phyloP scores from a whole-genome alignment of 2,329 filamentous ascomycete species.

The Aspergillus proliferans region DNA sequence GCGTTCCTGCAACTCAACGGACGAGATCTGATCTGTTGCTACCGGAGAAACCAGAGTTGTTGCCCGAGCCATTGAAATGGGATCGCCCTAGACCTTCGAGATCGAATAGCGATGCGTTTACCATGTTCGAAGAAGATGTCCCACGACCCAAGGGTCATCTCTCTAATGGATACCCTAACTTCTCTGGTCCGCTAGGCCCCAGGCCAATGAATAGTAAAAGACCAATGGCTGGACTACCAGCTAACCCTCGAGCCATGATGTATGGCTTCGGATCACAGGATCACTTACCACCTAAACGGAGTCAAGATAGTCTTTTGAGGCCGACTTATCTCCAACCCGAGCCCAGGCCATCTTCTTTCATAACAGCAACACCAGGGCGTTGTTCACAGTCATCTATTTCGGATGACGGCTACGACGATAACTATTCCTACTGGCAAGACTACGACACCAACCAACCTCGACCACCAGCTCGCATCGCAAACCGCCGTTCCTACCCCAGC shows the following conservation, averaged over 20 bases:
- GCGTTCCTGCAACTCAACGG: constrained; percentile 26
- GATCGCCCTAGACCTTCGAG: constrained; percentile 16
- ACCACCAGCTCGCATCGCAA: no score
- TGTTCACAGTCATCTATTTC: not conserved
- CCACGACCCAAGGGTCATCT: constrained; percentile 8
- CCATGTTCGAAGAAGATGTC: constrained; percentile 33
- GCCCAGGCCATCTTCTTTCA: not conserved
- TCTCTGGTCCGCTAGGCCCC: constrained; percentile 1
- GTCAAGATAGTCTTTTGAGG: constrained; percentile 7
- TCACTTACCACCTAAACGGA: constrained; percentile 6
- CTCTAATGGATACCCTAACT: constrained; percentile 6
- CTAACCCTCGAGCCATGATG: constrained; percentile 32
- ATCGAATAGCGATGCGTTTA: constrained; percentile 27
- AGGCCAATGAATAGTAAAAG: constrained; percentile 4
- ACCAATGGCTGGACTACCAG: constrained; percentile 24
- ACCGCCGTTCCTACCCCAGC: not conserved
- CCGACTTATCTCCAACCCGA: constrained; percentile 7
- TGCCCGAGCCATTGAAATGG: constrained; percentile 34
- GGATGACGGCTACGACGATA: not conserved
- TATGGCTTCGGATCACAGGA: constrained; percentile 17
- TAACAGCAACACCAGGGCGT: no score
- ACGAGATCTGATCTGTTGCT: constrained; percentile 31
- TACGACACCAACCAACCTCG: no score
- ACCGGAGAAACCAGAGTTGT: constrained; percentile 30
- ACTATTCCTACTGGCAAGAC: not conserved